phyloP scores from a whole-genome alignment of 805 yeast genomes.

The Clavispora fructus region DNA sequence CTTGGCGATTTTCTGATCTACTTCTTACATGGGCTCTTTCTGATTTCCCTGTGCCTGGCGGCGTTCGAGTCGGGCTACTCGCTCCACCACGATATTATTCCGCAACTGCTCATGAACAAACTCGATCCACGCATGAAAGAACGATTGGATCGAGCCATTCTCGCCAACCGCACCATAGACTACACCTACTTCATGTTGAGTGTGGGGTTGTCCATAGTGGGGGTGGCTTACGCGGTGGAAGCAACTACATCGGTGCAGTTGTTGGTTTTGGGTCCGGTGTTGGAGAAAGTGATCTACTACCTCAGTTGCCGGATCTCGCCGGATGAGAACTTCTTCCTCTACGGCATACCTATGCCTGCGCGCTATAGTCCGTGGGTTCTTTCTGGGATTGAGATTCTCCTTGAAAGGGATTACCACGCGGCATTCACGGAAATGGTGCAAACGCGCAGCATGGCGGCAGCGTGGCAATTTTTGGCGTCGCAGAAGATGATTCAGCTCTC shows the following conservation, averaged over 20 bases:
- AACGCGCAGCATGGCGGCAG: background rate
- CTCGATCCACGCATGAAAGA: conserved; percentile 15
- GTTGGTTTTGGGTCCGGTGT: conserved; percentile 27
- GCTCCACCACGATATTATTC: conserved; percentile 18
- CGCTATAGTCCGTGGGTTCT: conserved; percentile 36
- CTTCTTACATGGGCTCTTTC: conserved; percentile 17
- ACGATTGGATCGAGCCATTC: conserved; percentile 11
- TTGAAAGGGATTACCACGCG: conserved; percentile 8
- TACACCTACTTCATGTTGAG: conserved; percentile 20
- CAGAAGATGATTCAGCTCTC: conserved; percentile 4
- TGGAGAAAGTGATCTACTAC: conserved; percentile 36
- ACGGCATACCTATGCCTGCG: conserved; percentile 39
- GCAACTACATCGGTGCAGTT: conserved; percentile 17
- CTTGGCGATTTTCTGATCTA: conserved; percentile 23
- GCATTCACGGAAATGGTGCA: conserved; percentile 3
- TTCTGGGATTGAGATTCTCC: conserved; percentile 7
- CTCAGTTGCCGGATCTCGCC: conserved; percentile 46
- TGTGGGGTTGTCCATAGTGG: background rate
- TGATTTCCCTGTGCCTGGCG: conserved; percentile 17
- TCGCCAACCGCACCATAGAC: conserved; percentile 21
- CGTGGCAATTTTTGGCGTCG: background rate
- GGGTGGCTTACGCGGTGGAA: conserved; percentile 20
- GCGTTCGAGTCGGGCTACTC: conserved; percentile 21
- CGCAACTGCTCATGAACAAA: conserved; percentile 10
- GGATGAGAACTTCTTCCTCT: conserved; percentile 30